Evolutionary conservation across 2,329 filamentous ascomycete genomes (phyloP).

Genomic region (Lachnellula occidentalis): DNA sequence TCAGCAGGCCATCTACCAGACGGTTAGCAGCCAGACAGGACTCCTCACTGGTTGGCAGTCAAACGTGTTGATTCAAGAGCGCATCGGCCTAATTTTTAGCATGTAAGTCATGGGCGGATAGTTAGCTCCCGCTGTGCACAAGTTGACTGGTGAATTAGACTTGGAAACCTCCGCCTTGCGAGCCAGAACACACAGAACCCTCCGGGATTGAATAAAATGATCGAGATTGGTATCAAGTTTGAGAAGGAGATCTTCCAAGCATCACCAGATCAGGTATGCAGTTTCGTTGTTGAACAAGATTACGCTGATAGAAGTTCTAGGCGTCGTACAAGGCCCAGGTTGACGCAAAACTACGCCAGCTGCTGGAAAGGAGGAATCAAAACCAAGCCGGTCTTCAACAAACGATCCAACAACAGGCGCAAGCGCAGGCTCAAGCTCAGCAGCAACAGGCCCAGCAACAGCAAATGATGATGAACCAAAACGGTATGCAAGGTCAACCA

Average conservation of each 20-base stretch:
- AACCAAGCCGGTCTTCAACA: conserved; percentile 37
- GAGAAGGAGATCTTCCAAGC: conserved; percentile 29
- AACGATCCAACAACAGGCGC: conserved; percentile 35
- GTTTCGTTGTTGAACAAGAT: not conserved
- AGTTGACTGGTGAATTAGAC: conserved; percentile 11
- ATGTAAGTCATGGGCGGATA: conserved; percentile 23
- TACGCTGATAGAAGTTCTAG: conserved; percentile 20
- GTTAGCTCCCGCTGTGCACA: not conserved
- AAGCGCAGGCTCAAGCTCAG: conserved; percentile 37
- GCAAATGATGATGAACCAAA: conserved; percentile 50
- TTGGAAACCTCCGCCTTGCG: conserved; percentile 27
- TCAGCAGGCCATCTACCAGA: conserved; percentile 25
- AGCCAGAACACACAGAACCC: conserved; percentile 20
- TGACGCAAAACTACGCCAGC: conserved; percentile 24
- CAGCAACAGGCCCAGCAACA: conserved; percentile 39
- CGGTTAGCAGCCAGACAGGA: conserved; percentile 22
- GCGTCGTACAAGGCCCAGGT: conserved; percentile 25
- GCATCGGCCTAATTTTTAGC: conserved; percentile 27
- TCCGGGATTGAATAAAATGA: conserved; percentile 22
- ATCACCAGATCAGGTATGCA: conserved; percentile 25
- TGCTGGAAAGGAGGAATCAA: conserved; percentile 25
- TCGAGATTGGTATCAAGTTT: conserved; percentile 27
- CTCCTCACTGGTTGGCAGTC: conserved; percentile 26
- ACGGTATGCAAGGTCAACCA: conserved; percentile 46
- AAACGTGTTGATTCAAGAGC: conserved; percentile 23